Conservation (phyloP, 176 grass and related monocot genomes). For the Aegilops umbellulata region DNA sequence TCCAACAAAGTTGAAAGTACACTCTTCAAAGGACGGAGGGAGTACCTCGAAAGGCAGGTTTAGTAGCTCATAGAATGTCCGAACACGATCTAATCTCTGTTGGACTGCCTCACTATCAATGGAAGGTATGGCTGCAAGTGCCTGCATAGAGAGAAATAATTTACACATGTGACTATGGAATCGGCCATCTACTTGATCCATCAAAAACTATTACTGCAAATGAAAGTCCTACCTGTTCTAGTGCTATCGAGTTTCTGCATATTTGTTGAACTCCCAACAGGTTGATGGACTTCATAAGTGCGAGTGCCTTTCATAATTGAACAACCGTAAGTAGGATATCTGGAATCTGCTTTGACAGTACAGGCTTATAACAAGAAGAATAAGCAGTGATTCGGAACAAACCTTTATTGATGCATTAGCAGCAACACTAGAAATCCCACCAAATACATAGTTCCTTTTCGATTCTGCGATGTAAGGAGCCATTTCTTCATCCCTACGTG, state of each 20-base stretch:
- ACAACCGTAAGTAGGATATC: constrained; percentile 32
- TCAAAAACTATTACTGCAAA: background rate
- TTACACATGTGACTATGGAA: background rate
- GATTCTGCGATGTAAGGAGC: constrained; percentile 75
- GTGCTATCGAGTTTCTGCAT: constrained; percentile 93
- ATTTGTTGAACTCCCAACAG: constrained; percentile 97
- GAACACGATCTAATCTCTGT: constrained; percentile 84
- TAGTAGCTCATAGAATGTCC: constrained; percentile 79
- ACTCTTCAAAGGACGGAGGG: no score
- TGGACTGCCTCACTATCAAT: constrained; percentile 83
- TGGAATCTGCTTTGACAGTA: constrained; percentile 15
- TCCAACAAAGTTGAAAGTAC: no score
- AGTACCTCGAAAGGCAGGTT: constrained; percentile 94
- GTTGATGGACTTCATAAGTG: constrained; percentile 96
- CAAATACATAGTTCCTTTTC: constrained; percentile 94
- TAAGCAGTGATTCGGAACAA: constrained; percentile 20
- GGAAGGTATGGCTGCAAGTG: constrained; percentile 85
- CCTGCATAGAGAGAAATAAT: constrained; percentile 47
- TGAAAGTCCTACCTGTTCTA: constrained; percentile 71
- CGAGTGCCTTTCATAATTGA: constrained; percentile 52
- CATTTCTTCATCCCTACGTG: constrained; percentile 93
- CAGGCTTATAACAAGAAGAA: constrained; percentile 3
- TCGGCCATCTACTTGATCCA: background rate
- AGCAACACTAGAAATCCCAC: constrained; percentile 93
- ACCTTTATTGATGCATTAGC: constrained; percentile 94